Base-by-base conservation (phyloP, 139 green algal genomes). In the Chlamydomonas applanata region DNA sequence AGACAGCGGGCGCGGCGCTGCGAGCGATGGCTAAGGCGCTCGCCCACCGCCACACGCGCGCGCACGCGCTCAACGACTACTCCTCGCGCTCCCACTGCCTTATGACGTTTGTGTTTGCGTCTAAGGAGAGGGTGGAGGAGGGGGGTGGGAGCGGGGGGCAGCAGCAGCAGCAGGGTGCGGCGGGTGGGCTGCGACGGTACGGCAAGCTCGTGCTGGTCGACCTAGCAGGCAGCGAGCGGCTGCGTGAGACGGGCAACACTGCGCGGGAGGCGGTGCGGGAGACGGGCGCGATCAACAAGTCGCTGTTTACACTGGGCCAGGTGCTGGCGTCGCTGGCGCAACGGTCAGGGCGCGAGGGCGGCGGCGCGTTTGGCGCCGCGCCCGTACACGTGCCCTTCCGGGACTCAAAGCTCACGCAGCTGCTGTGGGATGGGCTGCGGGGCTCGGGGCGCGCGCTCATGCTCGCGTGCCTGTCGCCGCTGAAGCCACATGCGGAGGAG, bases 11-110 rank as follows among this genome's bases (percentile, higher is more conserved):
- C 1, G 64, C 80, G 4, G 84, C 87, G 1, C 35, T 91, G 36
- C 66, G 33, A 5, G 44, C 74, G 35, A 72, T 91, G 71, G 52
- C 72, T 14, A 67, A 68, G 4, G 88, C 85, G 29, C 74, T 93
- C 36, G 45, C 62, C 25, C 69, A 77, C 59, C 82, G 88, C 27
- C 81, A 90, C 71, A 87, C 81, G 29, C 75, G 80, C 34, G 71
- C 82, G 0, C 87, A 93, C 74, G 53, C 44, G 34, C 75, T 94
- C 19, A 94, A 94, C 71, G 73, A 88, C 57, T 82, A 83, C 70
- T 90, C 82, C 24, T 86, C 74, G 64, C 78, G 89, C 52, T 86
- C 75, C 70, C 90, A 94, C 74, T 93, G 89, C 77, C 65, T 94
- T n/a, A 86, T 92, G 34, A 92, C 88, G 3, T 81, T 94, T 9